Conservation (phyloP, 352 stramenopile species). For the Phytophthora macrochlamydospora region DNA sequence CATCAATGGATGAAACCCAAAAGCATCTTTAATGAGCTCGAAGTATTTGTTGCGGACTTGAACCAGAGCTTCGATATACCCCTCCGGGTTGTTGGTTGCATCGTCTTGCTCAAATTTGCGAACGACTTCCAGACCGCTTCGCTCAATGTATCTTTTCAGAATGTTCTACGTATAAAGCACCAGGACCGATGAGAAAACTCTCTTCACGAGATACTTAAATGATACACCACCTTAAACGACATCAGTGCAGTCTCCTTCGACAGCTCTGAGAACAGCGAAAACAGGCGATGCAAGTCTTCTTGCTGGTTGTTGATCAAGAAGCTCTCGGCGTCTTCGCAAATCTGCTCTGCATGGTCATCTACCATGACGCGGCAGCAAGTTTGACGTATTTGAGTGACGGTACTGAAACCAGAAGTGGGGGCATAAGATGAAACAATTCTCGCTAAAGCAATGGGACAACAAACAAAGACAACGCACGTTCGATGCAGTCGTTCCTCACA, state of each 20-base stretch:
- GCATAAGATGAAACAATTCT: not conserved
- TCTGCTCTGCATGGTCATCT: slow-evolving; percentile 78
- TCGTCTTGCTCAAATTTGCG: slow-evolving; percentile 83
- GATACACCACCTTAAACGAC: slow-evolving; percentile 68
- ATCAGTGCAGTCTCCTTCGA: slow-evolving; percentile 80
- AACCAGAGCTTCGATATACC: slow-evolving; percentile 86
- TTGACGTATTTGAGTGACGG: slow-evolving; percentile 77
- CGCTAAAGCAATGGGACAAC: not conserved
- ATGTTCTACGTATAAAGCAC: slow-evolving; percentile 59
- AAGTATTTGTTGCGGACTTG: slow-evolving; percentile 86
- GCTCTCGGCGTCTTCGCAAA: slow-evolving; percentile 77
- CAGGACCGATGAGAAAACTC: too few species aligned
- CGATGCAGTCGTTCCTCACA: slow-evolving; percentile 81
- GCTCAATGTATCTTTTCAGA: slow-evolving; percentile 86
- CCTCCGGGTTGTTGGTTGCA: slow-evolving; percentile 78
- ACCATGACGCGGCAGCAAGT: slow-evolving; percentile 81
- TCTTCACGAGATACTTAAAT: not conserved
- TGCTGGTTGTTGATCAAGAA: slow-evolving; percentile 85
- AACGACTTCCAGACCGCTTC: slow-evolving; percentile 77
- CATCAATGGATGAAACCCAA: slow-evolving; percentile 85
- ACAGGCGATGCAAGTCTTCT: slow-evolving; percentile 77
- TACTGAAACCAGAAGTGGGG: slow-evolving; percentile 39
- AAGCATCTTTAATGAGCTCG: slow-evolving; percentile 85
- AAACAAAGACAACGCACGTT: slow-evolving; percentile 45
- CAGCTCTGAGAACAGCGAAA: slow-evolving; percentile 84